These are phyloP conservation scores for Cyphellophora attinorum DNA, from an alignment of 2,329 filamentous ascomycete species.

Conservation along the genomic window DNA sequence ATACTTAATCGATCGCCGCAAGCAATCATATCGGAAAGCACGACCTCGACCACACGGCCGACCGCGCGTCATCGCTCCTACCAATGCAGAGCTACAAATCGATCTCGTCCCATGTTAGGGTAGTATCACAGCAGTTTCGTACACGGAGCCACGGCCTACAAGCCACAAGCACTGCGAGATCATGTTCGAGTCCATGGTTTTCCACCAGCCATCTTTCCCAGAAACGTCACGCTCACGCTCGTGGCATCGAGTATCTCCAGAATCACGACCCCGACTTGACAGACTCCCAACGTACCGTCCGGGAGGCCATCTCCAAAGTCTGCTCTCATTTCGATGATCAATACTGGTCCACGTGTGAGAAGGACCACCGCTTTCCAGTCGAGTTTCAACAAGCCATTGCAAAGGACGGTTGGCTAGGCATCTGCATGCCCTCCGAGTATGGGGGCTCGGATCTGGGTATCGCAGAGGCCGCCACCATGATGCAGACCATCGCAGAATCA, in stretches of 20 bases:
- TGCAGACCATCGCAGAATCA: constrained; percentile 38
- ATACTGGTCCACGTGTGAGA: constrained; percentile 33
- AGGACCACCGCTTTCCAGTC: constrained; percentile 26
- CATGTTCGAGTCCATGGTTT: too few relatives aligned
- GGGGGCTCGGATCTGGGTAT: constrained; percentile 34
- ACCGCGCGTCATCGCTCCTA: too few relatives aligned
- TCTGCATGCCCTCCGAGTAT: constrained; percentile 33
- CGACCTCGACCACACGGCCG: too few relatives aligned
- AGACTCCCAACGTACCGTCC: constrained; percentile 31
- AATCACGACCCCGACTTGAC: constrained; percentile 26
- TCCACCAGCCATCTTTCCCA: too few relatives aligned
- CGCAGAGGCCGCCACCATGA: constrained; percentile 36
- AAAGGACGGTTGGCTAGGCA: constrained; percentile 34
- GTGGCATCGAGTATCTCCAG: constrained; percentile 20
- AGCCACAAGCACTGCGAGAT: too few relatives aligned
- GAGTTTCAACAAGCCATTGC: constrained; percentile 33
- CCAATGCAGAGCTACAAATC: too few relatives aligned
- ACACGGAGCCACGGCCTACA: too few relatives aligned
- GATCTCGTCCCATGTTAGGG: too few relatives aligned
- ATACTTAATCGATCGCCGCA: too few relatives aligned
- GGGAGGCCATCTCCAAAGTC: constrained; percentile 34
- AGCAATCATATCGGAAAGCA: too few relatives aligned
- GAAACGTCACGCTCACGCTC: constrained; percentile 12
- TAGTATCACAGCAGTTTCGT: too few relatives aligned
- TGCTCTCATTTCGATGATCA: constrained; percentile 31